phyloP scores from a whole-genome alignment of 305 asterid genomes.

The Withania somnifera region DNA sequence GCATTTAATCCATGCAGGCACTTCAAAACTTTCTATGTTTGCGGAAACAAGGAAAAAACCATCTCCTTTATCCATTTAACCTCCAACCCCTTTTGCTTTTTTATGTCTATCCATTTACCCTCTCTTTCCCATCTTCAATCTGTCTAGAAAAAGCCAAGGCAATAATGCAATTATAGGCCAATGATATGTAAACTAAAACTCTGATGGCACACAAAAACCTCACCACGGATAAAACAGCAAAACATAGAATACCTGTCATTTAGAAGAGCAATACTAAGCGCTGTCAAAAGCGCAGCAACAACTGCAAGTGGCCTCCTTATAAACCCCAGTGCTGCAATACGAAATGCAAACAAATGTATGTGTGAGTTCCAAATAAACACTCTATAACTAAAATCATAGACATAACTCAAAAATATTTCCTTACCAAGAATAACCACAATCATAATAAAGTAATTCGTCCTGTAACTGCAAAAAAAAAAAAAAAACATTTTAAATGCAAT shows the following conservation, averaged over 20 bases:
- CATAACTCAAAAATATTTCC: neutral
- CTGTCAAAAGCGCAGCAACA: conserved; percentile 69
- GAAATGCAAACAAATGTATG: conserved; percentile 8
- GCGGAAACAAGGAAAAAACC: neutral
- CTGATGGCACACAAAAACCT: neutral
- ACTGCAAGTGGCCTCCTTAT: conserved; percentile 71
- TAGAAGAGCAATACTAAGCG: conserved; percentile 69
- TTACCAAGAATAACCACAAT: conserved; percentile 72
- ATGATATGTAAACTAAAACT: neutral
- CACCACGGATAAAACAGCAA: neutral
- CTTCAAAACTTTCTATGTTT: neutral
- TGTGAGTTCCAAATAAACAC: neutral
- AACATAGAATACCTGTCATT: conserved; percentile 78
- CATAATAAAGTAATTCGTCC: conserved; percentile 88
- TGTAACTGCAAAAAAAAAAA: conserved; percentile 40
- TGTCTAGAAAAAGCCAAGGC: neutral
- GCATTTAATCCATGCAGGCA: neutral
- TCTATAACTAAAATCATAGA: neutral
- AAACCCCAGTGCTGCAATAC: conserved; percentile 65
- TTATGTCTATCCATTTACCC: neutral
- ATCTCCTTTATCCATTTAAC: neutral
- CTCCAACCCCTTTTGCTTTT: neutral
- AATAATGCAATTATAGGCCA: neutral
- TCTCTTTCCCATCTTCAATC: neutral
- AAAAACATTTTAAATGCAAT: neutral